Conservation (phyloP, 1,284 basidiomycete genomes). For the Hymenochaete sp. region DNA sequence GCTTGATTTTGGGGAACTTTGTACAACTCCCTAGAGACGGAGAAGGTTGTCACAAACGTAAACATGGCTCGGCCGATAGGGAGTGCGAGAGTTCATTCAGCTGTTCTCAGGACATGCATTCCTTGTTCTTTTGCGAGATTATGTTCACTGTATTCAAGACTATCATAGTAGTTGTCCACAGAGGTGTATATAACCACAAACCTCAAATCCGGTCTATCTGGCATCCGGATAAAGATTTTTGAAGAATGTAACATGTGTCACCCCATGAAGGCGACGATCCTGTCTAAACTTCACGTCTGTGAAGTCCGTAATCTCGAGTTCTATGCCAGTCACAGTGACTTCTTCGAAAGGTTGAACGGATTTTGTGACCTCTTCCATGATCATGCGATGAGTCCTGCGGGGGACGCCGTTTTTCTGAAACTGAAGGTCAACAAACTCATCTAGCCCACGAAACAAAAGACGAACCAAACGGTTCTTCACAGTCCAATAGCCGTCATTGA, state of each 20-base stretch:
- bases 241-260: conserved; percentile 81
- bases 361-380: conserved; percentile 41
- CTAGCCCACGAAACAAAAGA: conserved; percentile 6
- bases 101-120: conserved; percentile 65
- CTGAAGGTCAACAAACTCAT: too few species aligned
- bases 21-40: conserved; percentile 69
- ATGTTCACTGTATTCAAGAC: conserved; percentile 63
- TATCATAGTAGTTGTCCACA: too few species aligned
- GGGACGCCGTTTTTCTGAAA: too few species aligned
- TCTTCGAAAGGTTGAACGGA: conserved; percentile 41
- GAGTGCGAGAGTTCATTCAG: conserved; percentile 78
- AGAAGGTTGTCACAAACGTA: conserved; percentile 68
- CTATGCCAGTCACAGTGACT: conserved; percentile 55
- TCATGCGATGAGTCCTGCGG: conserved; percentile 42
- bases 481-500: conserved; percentile 44
- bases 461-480: conserved; percentile 52
- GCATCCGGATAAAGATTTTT: conserved; percentile 51
- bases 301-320: conserved; percentile 63
- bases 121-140: conserved; percentile 79
- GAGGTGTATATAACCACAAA: conserved; percentile 29
- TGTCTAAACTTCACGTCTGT: conserved; percentile 79
- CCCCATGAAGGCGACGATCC: conserved; percentile 80
- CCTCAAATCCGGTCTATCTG: conserved; percentile 68
- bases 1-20: conserved; percentile 76
- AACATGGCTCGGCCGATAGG: conserved; percentile 85